A percentile compares a stretch with the other conserved stretches of the same genome.
Evolutionary conservation across 2,329 filamentous ascomycete genomes (phyloP).

Genomic region (Diaporthe citrichinensis): DNA sequence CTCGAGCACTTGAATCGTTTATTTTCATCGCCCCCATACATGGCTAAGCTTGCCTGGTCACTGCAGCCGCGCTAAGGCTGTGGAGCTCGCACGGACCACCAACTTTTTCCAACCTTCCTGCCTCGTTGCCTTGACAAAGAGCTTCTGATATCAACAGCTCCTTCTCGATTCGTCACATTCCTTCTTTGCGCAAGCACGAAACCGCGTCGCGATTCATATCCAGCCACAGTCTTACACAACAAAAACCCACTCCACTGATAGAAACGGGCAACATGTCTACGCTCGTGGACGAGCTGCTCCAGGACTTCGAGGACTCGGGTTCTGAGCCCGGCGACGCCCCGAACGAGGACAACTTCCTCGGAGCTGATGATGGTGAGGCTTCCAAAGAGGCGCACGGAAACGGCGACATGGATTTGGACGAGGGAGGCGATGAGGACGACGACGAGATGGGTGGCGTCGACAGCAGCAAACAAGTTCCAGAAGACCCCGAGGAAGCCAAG

Average conservation of each 20-base stretch:
- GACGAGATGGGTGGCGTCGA: constrained; percentile 64
- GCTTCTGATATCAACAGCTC: constrained; percentile 1
- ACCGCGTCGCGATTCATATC: not conserved
- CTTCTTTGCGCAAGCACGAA: not conserved
- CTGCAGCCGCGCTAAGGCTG: constrained; percentile 32
- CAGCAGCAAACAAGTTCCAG: constrained; percentile 64
- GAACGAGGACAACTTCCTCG: constrained; percentile 62
- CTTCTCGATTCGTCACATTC: not conserved
- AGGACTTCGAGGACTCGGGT: constrained; percentile 90
- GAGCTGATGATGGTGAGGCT: constrained; percentile 58
- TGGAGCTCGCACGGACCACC: constrained; percentile 32
- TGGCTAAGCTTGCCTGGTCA: constrained; percentile 9
- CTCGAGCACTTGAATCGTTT: constrained; percentile 14
- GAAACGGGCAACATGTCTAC: constrained; percentile 78
- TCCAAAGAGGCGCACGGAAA: constrained; percentile 54
- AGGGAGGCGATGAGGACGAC: constrained; percentile 73
- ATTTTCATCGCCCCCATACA: constrained; percentile 28
- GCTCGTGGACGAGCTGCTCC: constrained; percentile 90
- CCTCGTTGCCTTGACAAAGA: constrained; percentile 20
- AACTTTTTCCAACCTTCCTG: constrained; percentile 7
- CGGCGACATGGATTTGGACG: constrained; percentile 70
- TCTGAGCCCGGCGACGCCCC: constrained; percentile 79
- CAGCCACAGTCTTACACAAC: not conserved
- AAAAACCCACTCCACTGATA: not conserved
- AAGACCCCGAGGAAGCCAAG: constrained; percentile 79